Evolutionary conservation across 169 alveolate genomes (phyloP).

Genomic region (Plasmodium chabaudi): DNA sequence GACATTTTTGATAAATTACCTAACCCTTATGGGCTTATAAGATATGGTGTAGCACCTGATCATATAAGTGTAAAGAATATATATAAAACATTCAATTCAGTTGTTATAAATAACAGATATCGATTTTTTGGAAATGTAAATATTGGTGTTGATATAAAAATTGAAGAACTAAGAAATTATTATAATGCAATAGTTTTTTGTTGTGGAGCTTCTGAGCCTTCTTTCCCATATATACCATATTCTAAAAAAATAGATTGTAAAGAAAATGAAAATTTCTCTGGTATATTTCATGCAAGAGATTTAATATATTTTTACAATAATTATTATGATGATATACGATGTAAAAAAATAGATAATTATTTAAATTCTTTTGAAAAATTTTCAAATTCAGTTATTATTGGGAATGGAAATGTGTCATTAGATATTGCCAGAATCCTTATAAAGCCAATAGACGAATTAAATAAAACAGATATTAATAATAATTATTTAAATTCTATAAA

Average conservation of each 20-base stretch:
- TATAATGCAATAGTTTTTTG: slow-evolving; percentile 79
- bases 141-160: slow-evolving; percentile 73
- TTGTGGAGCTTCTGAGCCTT: slow-evolving; percentile 88
- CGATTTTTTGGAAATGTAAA: slow-evolving; percentile 87
- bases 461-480: slow-evolving; percentile 49
- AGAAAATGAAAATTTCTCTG: neutral
- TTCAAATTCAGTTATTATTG: slow-evolving; percentile 79
- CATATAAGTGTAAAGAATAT: slow-evolving; percentile 82
- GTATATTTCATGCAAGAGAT: slow-evolving; percentile 45
- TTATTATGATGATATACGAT: slow-evolving; percentile 41
- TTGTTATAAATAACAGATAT: slow-evolving; percentile 76
- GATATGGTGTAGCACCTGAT: slow-evolving; percentile 93
- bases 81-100: slow-evolving; percentile 78
- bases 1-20: slow-evolving; percentile 89
- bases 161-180: slow-evolving; percentile 79
- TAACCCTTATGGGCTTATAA: slow-evolving; percentile 88
- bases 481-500: slow-evolving; percentile 25
- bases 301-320: slow-evolving; percentile 40
- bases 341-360: slow-evolving; percentile 37
- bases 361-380: slow-evolving; percentile 44
- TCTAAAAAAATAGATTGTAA: neutral
- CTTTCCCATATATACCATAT: slow-evolving; percentile 7
- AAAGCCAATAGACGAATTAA: slow-evolving; percentile 32
- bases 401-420: slow-evolving; percentile 92
- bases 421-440: slow-evolving; percentile 87